Percentiles rank a stretch among this genome's conserved stretches.
These are phyloP conservation scores for Penicillium mononematosum DNA, from an alignment of 495 filamentous ascomycete genomes.

Conservation along the genomic window DNA sequence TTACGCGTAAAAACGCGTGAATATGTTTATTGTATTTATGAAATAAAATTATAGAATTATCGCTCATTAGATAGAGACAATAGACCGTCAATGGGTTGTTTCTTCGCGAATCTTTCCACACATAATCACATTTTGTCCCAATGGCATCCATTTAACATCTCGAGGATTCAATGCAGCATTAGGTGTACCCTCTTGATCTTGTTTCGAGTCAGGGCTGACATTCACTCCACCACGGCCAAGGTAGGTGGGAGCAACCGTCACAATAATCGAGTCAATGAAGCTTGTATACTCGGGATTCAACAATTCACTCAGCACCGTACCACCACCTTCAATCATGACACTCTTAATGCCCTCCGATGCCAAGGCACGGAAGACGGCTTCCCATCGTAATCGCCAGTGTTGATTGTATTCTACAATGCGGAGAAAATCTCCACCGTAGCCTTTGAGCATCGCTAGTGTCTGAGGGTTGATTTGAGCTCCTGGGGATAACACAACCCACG, in stretches of 20 bases:
- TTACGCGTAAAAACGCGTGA: neutral
- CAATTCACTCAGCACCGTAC: slow-evolving; percentile 71
- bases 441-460: slow-evolving; percentile 46
- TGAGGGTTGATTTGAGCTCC: slow-evolving; percentile 49
- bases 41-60: neutral
- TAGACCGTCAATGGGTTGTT: neutral
- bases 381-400: slow-evolving; percentile 59
- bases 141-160: slow-evolving; percentile 66
- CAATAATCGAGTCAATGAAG: slow-evolving; percentile 70
- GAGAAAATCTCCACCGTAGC: slow-evolving; percentile 50
- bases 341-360: slow-evolving; percentile 63
- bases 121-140: slow-evolving; percentile 77
- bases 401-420: slow-evolving; percentile 50
- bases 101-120: slow-evolving; percentile 56
- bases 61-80: neutral
- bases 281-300: slow-evolving; percentile 58
- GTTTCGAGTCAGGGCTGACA: slow-evolving; percentile 59
- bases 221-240: slow-evolving; percentile 75
- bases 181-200: slow-evolving; percentile 47
- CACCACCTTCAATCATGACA: slow-evolving; percentile 89
- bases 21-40: neutral
- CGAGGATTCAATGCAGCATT: slow-evolving; percentile 60
- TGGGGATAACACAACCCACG: slow-evolving; percentile 63
- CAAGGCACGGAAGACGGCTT: slow-evolving; percentile 56
- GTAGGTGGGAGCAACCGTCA: slow-evolving; percentile 84